Evolutionary conservation across 2,329 filamentous ascomycete genomes (phyloP), one percentile per base, ranked within the genome.

Genomic region (Cadophora luteo-olivacea): DNA sequence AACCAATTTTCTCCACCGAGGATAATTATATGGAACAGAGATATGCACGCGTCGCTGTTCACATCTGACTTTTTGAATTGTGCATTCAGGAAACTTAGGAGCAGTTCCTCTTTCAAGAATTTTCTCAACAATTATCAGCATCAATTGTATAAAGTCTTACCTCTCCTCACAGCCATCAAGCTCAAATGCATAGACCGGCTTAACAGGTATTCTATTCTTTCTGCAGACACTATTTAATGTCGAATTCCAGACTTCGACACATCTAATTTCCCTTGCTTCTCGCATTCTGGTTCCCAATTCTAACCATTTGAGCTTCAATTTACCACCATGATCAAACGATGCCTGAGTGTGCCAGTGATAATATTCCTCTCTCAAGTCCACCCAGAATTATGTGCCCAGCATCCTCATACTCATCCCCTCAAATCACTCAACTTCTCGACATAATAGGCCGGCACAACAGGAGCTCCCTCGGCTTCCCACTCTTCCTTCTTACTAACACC

Each of bases 401-500:
- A 58, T 58, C 25, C 29, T 7, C 14, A 33, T 49, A 36, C 38
- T 64, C 48, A 79, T 25, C 72, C 82, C 61, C 85, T 79, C 74
- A 98, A 82, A 82, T 98, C 95, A 68, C 92, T 91, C 75, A 99
- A 81, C 78, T 87, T 89, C 79, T 98, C 92, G 52, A 96, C 89
- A 80, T 97, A 98, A 71, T 89, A 96, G 49, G 87, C 86, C 2
- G 96, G 96, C 64, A 93, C 88, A 0, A 92, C 89, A 52, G 86
- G 80, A 9, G 90, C 89, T 36, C 87, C 88, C 66, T 89, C 84
- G 24, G 87, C 89, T 75, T 94, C 85, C 83, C 94, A 93, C 68
- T 97, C 92, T 65, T 91, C 91, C 81, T 95, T 93, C 81, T 91
- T 91, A 76, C 87, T 90, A 19, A 99, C 95, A 19, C 96, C 96